phyloP scores from a whole-genome alignment of 768 basidiomycete species.

The Mrakia hoshinonis region DNA sequence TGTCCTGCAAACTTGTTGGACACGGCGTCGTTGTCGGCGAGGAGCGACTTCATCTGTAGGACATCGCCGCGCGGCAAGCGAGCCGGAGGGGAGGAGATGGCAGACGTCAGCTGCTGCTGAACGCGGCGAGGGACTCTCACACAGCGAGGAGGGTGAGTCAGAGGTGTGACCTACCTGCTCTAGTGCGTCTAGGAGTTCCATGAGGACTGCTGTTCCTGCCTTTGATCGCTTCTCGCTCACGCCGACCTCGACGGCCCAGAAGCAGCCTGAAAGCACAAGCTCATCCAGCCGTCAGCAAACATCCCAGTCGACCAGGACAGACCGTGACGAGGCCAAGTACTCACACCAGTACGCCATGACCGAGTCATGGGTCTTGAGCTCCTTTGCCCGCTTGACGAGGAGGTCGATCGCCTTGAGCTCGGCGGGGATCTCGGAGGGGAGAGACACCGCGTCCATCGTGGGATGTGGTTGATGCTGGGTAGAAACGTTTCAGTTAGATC shows the following conservation, averaged over 20 bases:
- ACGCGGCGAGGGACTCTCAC: neutral
- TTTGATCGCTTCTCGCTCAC: slow-evolving; percentile 57
- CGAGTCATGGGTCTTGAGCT: slow-evolving; percentile 71
- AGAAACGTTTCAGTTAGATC: no score
- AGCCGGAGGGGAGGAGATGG: slow-evolving; percentile 1
- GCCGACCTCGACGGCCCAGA: slow-evolving; percentile 83
- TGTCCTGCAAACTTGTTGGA: slow-evolving; percentile 71
- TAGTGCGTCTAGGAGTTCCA: slow-evolving; percentile 63
- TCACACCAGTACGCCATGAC: slow-evolving; percentile 92
- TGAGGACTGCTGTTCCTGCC: slow-evolving; percentile 62
- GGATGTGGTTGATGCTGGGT: no score
- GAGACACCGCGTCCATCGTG: slow-evolving; percentile 18
- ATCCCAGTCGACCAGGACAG: neutral
- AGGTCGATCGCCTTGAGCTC: slow-evolving; percentile 55
- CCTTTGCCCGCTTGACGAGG: slow-evolving; percentile 81
- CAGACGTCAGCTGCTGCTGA: neutral
- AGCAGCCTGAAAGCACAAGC: slow-evolving; percentile 54
- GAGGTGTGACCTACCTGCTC: slow-evolving; percentile 48
- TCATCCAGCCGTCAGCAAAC: neutral
- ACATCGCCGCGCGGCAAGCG: neutral
- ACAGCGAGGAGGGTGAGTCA: neutral
- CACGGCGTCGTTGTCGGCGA: slow-evolving; percentile 68
- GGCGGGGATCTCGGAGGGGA: slow-evolving; percentile 27
- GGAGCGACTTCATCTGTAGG: slow-evolving; percentile 58
- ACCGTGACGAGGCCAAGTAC: slow-evolving; percentile 37